Evolutionary conservation across 495 filamentous ascomycete species (phyloP).

Genomic region (Penicillium manginii): DNA sequence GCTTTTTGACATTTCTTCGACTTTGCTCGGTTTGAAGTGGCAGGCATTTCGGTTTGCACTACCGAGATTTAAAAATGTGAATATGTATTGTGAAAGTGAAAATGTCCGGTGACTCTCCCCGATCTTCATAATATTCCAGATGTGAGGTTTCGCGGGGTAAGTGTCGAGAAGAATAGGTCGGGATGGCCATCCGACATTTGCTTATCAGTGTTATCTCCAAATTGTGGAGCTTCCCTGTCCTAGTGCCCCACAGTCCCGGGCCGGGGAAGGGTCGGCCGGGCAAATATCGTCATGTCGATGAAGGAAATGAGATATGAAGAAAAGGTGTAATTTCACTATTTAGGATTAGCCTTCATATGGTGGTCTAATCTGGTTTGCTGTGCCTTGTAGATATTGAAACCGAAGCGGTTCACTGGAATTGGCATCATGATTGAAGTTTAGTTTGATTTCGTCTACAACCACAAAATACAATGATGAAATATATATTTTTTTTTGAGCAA

Average conservation of each 20-base stretch:
- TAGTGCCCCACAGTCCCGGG: too few relatives aligned
- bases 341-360: too few relatives aligned
- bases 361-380: too few relatives aligned
- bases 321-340: too few relatives aligned
- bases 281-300: neutral
- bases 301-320: too few relatives aligned
- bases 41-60: slow-evolving; percentile 21
- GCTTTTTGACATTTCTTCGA: slow-evolving; percentile 31
- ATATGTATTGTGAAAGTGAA: neutral
- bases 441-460: too few relatives aligned
- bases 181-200: slow-evolving; percentile 21
- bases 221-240: neutral
- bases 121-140: slow-evolving; percentile 18
- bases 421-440: too few relatives aligned
- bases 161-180: slow-evolving; percentile 11
- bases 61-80: neutral
- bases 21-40: slow-evolving; percentile 15
- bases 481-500: too few relatives aligned
- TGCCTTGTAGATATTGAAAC: too few relatives aligned
- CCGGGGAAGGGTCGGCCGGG: neutral
- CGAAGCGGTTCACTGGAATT: too few relatives aligned
- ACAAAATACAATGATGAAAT: too few relatives aligned
- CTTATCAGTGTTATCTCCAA: slow-evolving; percentile 21
- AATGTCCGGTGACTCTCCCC: slow-evolving; percentile 15
- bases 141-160: slow-evolving; percentile 14